phyloP scores from a whole-genome alignment of 805 yeast species.

The Candida chilensis region DNA sequence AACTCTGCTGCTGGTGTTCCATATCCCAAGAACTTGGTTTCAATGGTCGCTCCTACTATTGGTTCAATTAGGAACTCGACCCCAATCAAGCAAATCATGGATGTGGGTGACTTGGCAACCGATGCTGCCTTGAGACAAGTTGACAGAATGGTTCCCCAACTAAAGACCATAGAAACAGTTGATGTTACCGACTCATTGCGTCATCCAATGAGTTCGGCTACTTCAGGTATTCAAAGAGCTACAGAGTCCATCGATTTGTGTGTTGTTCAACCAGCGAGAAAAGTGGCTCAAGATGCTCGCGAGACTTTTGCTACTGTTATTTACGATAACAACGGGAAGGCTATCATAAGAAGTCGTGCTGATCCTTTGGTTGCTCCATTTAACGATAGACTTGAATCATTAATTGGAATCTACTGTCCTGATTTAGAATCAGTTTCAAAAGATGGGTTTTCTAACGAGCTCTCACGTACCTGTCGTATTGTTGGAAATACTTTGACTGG shows the following conservation, averaged over 20 bases:
- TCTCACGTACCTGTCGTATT: slow-evolving; percentile 40
- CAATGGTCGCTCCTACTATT: slow-evolving; percentile 8
- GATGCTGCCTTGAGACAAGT: slow-evolving; percentile 45
- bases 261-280: slow-evolving; percentile 38
- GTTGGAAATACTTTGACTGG: slow-evolving; percentile 26
- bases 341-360: slow-evolving; percentile 48
- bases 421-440: slow-evolving; percentile 27
- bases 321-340: slow-evolving; percentile 53
- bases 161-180: slow-evolving; percentile 43
- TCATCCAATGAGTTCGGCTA: slow-evolving; percentile 42
- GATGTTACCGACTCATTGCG: slow-evolving; percentile 38
- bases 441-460: slow-evolving; percentile 44
- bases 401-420: slow-evolving; percentile 37
- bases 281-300: slow-evolving; percentile 37
- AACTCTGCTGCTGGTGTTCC: slow-evolving; percentile 9
- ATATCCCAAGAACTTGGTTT: slow-evolving; percentile 5
- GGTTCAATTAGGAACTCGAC: slow-evolving; percentile 11
- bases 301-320: slow-evolving; percentile 39
- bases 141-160: slow-evolving; percentile 51
- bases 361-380: slow-evolving; percentile 59
- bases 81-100: slow-evolving; percentile 33
- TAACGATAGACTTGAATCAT: slow-evolving; percentile 41
- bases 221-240: slow-evolving; percentile 25
- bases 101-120: slow-evolving; percentile 41
- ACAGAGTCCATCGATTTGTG: slow-evolving; percentile 16